These are phyloP conservation scores for Solanum bulbocastanum DNA, from an alignment of 257 asterid species.

Conservation along the genomic window DNA sequence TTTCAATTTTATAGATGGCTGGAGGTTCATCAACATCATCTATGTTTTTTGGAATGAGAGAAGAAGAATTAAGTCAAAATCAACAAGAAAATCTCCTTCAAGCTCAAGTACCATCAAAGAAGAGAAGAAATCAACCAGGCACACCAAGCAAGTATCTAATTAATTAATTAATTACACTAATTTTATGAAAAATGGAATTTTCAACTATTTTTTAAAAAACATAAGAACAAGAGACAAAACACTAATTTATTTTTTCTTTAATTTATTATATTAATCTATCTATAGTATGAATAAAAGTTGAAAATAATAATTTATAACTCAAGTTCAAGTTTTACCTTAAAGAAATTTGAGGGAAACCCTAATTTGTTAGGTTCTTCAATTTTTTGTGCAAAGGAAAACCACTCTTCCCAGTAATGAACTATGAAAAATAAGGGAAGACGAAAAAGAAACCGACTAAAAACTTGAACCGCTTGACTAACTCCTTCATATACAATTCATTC, in stretches of 20 bases:
- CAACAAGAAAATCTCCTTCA: conserved; percentile 30
- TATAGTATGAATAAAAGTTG: background rate
- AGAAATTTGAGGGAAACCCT: background rate
- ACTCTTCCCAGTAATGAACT: background rate
- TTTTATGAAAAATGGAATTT: background rate
- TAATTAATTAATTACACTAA: background rate
- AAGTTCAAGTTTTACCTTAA: background rate
- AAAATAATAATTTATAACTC: background rate
- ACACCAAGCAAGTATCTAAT: conserved; percentile 59
- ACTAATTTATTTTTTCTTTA: background rate
- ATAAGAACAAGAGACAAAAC: background rate
- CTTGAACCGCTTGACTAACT: background rate
- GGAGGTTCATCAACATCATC: background rate
- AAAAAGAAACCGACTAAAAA: background rate
- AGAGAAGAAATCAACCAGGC: conserved; percentile 66
- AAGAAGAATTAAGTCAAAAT: background rate
- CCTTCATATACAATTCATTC: background rate
- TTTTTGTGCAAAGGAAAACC: background rate
- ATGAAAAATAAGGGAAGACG: background rate
- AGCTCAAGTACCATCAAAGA: conserved; percentile 19
- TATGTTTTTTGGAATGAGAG: background rate
- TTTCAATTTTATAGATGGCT: background rate
- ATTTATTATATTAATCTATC: background rate
- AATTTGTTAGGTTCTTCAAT: background rate
- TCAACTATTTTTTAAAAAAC: background rate